Conservation (phyloP, 2,329 filamentous ascomycete genomes). For the Scedosporium dehoogii region DNA sequence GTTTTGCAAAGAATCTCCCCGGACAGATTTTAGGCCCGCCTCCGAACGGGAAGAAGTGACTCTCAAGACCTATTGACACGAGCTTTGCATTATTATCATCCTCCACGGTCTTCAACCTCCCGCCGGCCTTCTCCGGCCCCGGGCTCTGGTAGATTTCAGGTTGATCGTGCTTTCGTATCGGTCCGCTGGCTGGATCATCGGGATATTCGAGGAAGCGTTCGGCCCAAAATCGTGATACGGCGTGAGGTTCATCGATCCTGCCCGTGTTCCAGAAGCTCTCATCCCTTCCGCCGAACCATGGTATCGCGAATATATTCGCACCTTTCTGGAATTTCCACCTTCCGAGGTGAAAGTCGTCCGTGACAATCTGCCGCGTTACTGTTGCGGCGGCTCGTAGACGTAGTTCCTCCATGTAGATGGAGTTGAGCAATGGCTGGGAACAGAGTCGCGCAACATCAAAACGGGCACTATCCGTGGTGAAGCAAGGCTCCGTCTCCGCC, state of each 20-base stretch:
- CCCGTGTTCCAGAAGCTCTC: slow-evolving; percentile 9
- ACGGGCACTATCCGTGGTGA: slow-evolving; percentile 5
- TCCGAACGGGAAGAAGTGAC: slow-evolving; percentile 12
- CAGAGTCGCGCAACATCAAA: slow-evolving; percentile 14
- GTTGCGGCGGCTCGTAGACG: slow-evolving; percentile 16
- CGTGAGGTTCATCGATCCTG: neutral
- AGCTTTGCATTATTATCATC: slow-evolving; percentile 7
- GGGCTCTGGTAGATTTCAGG: neutral
- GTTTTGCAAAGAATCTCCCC: slow-evolving; percentile 28
- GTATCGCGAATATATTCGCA: neutral
- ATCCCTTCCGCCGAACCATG: slow-evolving; percentile 5
- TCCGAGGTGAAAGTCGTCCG: slow-evolving; percentile 7
- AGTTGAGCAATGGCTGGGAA: slow-evolving; percentile 16
- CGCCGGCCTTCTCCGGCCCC: neutral
- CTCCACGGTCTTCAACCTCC: neutral
- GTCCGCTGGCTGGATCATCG: slow-evolving; percentile 11
- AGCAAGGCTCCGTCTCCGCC: slow-evolving; percentile 12
- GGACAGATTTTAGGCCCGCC: slow-evolving; percentile 25
- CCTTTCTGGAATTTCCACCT: neutral
- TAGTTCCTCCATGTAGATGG: slow-evolving; percentile 17
- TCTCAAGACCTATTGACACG: slow-evolving; percentile 9
- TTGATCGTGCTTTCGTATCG: slow-evolving; percentile 4
- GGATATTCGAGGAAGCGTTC: slow-evolving; percentile 11
- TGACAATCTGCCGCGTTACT: slow-evolving; percentile 14
- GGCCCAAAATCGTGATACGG: slow-evolving; percentile 11